Evolutionary conservation across 306 rosid genomes (phyloP).

Genomic region (Benincasa hispida): DNA sequence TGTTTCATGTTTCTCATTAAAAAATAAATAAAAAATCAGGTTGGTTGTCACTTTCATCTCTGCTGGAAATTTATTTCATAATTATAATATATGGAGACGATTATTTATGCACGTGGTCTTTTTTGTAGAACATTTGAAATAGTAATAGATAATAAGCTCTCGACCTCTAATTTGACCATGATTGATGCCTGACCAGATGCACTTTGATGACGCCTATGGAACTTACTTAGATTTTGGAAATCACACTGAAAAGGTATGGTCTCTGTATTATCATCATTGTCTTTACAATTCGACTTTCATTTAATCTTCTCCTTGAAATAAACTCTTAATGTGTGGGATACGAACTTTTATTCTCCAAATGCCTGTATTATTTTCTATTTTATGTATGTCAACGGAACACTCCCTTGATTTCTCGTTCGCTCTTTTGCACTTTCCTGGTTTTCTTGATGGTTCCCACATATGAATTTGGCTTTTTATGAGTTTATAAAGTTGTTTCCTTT

Average conservation of each 20-base stretch:
- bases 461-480: neutral
- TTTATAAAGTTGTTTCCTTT: neutral
- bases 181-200: conserved; percentile 58
- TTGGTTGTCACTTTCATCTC: neutral
- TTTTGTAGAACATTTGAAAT: neutral
- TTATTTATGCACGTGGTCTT: neutral
- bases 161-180: neutral
- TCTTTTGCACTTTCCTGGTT: neutral
- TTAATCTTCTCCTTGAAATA: neutral
- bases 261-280: neutral
- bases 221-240: conserved; percentile 87
- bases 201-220: conserved; percentile 53
- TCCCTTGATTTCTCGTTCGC: neutral
- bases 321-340: neutral
- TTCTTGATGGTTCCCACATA: neutral
- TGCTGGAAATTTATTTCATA: neutral
- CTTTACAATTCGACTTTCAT: neutral
- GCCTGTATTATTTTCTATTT: neutral
- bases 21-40: too few species aligned
- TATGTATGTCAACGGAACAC: neutral
- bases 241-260: conserved; percentile 86
- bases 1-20: too few species aligned
- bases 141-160: neutral
- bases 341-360: neutral
- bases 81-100: too few species aligned